Base-by-base conservation (phyloP, 306 rosid species). In the Crotalaria pallida region DNA sequence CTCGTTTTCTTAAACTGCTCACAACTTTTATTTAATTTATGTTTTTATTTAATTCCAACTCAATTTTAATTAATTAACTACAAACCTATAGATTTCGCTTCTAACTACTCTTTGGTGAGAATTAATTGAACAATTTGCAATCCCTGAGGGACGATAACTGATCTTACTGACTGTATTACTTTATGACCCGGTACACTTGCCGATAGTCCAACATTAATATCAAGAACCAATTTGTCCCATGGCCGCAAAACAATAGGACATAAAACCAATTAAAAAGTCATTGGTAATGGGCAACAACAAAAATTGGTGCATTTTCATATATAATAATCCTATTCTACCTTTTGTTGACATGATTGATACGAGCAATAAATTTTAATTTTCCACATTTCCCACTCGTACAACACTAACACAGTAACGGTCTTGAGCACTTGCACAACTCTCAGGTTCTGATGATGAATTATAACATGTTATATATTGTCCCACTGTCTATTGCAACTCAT, bases 401-500 rank as follows among this genome's bases (percentile, higher is more conserved):
- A 44, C 29, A 72, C 44, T 40, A 11, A 44, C 31, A n/a, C n/a
- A n/a, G n/a, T n/a, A n/a, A n/a, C n/a, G 31, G 62, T 15, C 31
- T 12, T 19, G 65, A n/a, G 55, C 47, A 48, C 31, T 41, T 44
- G 45, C 48, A 29, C 23, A 58, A 6, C 70, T 48, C 48, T 38
- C 4, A 22, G 41, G 64, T 70, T 45, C 34, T 47, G 40, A 31
- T 45, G 65, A 29, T 27, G 26, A 10, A 60, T 58, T 55, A 47
- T 34, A 22, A 22, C 17, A 65, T 38, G 5, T 3, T 34, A 10
- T 0, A 19, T 16, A n/a, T n/a, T n/a, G 41, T 60, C 33, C 9
- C 57, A 21, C 55, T 26, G 41, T 59, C 81, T 79, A 94, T 40
- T 71, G 95, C 72, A 94, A 71, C 79, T 87, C 94, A 18, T 93